Base-by-base conservation (phyloP, 78 protist species). In the Dictyostelium purpureum region DNA sequence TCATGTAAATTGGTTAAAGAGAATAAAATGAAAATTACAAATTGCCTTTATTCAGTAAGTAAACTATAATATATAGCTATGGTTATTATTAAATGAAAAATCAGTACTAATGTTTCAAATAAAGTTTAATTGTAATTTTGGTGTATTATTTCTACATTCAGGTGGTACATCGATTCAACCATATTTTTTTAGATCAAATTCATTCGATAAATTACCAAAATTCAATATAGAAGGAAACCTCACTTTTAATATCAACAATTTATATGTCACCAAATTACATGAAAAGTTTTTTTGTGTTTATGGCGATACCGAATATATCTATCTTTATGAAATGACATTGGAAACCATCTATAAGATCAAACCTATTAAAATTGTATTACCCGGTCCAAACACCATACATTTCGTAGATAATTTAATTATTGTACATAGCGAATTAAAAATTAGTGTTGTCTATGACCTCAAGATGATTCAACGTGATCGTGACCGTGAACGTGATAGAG, bases 141-240 rank as follows among this genome's bases (percentile, higher is more conserved):
- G 79, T 12, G 79, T 61, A 42, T 38, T 85, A 54, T 73, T 85
- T 28, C 31, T 77, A 61, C 77, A 85, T 85, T 77, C 81, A 73
- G 92, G 92, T 57, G 82, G 82, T 37, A 74, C 76, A 28, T 35
- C 80, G 33, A 85, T 85, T 61, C 92, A 85, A 73, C 92, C 92
- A 28, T 85, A 73, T 49, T n/a, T 52, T 42, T 85, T 85, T 33
- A 85, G 81, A 73, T 14, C 6, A 14, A 70, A 63, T 28, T 85
- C 78, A 28, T 71, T 85, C 21, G 92, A 85, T 40, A 70, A 61
- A 37, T 35, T 85, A 33, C 79, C 92, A 61, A 85, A 61, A 6
- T 85, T 85, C 33, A 61, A 63, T 26, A 45, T 85, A 0, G 92
- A 85, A 21, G 45, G 70, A 11, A 24, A 28, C 19, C 26, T 11